A percentile compares a stretch with the other conserved stretches of the same genome.
Evolutionary conservation across 1,284 basidiomycete species (phyloP).

Genomic region (Puccinia brachypodii): DNA sequence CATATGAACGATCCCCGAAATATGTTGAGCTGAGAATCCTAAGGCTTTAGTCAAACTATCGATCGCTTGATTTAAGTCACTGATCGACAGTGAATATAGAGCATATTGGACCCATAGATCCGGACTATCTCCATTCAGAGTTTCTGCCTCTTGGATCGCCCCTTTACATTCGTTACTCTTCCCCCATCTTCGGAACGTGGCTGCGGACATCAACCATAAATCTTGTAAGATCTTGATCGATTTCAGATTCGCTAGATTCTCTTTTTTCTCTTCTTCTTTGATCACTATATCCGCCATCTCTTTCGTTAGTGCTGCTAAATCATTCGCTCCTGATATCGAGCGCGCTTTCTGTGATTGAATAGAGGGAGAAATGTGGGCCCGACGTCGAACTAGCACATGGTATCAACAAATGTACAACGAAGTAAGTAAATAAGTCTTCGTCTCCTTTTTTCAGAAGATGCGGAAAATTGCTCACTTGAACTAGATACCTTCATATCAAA

Average conservation of each 20-base stretch:
- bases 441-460: not conserved
- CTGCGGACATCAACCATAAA: slow-evolving; percentile 89
- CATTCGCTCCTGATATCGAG: not conserved
- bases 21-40: slow-evolving; percentile 60
- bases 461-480: slow-evolving; percentile 3
- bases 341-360: slow-evolving; percentile 8
- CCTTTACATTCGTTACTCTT: slow-evolving; percentile 85
- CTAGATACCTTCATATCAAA: slow-evolving; percentile 28
- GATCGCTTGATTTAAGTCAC: slow-evolving; percentile 36
- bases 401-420: not conserved
- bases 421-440: not conserved
- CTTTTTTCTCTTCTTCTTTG: slow-evolving; percentile 18
- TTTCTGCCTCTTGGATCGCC: slow-evolving; percentile 93
- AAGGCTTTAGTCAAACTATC: slow-evolving; percentile 44
- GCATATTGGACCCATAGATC: slow-evolving; percentile 82
- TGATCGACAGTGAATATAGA: slow-evolving; percentile 51
- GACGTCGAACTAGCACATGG: not conserved
- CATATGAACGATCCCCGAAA: slow-evolving; percentile 73
- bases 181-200: slow-evolving; percentile 83
- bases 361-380: slow-evolving; percentile 10
- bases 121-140: slow-evolving; percentile 77
- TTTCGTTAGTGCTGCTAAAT: not conserved
- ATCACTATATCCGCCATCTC: slow-evolving; percentile 11
- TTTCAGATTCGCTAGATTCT: slow-evolving; percentile 56
- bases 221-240: slow-evolving; percentile 76